Evolutionary conservation across 108 stramenopile genomes (phyloP).

Genomic region (Pseudonitzschia pungens): DNA sequence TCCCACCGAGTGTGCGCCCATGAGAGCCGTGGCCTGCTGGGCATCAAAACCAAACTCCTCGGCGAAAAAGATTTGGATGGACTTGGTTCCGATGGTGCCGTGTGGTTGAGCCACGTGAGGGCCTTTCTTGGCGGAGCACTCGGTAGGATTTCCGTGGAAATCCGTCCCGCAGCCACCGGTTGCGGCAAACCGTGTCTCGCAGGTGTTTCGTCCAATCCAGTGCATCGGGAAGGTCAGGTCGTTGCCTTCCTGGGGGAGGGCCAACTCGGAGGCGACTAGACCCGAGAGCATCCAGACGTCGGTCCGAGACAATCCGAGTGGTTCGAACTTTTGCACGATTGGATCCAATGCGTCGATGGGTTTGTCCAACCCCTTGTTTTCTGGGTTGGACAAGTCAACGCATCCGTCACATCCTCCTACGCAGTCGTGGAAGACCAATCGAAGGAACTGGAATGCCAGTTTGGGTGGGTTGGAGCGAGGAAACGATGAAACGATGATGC

Average conservation of each 20-base stretch:
- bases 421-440: conserved; percentile 58
- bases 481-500: too few relatives aligned
- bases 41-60: conserved; percentile 36
- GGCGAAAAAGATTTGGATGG: conserved; percentile 31
- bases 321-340: conserved; percentile 37
- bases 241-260: conserved; percentile 20
- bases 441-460: conserved; percentile 27
- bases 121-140: not conserved
- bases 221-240: conserved; percentile 34
- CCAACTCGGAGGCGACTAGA: conserved; percentile 41
- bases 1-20: conserved; percentile 60
- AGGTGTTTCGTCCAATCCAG: conserved; percentile 34
- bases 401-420: conserved; percentile 59
- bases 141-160: not conserved
- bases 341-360: conserved; percentile 46
- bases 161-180: not conserved
- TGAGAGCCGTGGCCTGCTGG: conserved; percentile 49
- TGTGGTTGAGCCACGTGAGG: conserved; percentile 9
- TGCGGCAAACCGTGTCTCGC: conserved; percentile 1
- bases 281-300: conserved; percentile 59
- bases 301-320: conserved; percentile 33
- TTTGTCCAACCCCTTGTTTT: conserved; percentile 41
- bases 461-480: too few relatives aligned
- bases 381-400: conserved; percentile 42
- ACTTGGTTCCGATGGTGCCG: conserved; percentile 23